Conservation (phyloP, 176 grass and related monocot genomes). For the Themeda triandra region DNA sequence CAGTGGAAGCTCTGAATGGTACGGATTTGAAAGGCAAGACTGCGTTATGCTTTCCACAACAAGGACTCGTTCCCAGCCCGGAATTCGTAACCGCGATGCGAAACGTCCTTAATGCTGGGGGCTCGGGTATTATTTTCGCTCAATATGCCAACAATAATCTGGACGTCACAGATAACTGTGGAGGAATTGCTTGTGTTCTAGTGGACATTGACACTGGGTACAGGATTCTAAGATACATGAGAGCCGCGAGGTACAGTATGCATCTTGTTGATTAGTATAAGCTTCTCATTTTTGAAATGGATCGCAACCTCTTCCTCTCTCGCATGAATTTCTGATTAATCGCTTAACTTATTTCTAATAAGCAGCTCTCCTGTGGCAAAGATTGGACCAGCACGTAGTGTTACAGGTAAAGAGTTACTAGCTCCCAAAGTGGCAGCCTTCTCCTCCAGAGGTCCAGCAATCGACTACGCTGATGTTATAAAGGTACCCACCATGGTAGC, state of each 20-base stretch:
- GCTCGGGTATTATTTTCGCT: constrained; percentile 1
- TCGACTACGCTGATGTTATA: constrained; percentile 1
- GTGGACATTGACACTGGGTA: constrained; percentile 17
- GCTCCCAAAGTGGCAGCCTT: constrained; percentile 28
- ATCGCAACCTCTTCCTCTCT: too few species aligned
- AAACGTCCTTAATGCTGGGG: neutral
- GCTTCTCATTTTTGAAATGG: too few species aligned
- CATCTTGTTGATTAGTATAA: too few species aligned
- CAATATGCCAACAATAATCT: neutral
- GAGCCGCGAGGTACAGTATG: too few species aligned
- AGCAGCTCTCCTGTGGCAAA: constrained; percentile 3
- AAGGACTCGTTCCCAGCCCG: too few species aligned
- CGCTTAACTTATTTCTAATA: too few species aligned
- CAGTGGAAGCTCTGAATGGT: neutral
- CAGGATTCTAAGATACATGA: too few species aligned
- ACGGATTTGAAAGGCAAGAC: neutral
- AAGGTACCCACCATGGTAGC: constrained; percentile 7
- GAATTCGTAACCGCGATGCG: too few species aligned
- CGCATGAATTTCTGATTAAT: too few species aligned
- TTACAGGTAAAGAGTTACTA: neutral
- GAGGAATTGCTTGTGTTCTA: constrained; percentile 8
- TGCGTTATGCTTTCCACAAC: neutral
- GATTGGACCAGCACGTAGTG: neutral
- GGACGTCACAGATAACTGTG: neutral
- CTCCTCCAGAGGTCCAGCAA: constrained; percentile 30